phyloP scores from a whole-genome alignment of 305 asterid species.

The Fraxinus angustifolia region DNA sequence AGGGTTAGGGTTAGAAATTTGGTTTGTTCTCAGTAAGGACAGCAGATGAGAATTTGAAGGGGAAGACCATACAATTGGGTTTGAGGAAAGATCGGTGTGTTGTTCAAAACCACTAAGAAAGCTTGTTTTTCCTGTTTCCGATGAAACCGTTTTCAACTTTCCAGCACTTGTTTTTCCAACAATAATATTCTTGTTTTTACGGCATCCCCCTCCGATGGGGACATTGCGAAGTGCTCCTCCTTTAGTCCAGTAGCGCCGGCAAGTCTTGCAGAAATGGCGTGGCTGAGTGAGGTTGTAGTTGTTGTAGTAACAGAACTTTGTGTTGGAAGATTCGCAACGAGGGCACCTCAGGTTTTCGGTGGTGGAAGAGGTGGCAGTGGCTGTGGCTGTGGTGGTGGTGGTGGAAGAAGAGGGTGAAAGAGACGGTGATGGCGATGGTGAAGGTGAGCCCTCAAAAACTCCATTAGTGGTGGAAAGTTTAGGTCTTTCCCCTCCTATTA shows the following conservation, averaged over 20 bases:
- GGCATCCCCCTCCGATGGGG: slow-evolving; percentile 88
- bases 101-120: slow-evolving; percentile 39
- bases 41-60: slow-evolving; percentile 49
- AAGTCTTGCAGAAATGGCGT: slow-evolving; percentile 87
- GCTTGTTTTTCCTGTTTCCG: slow-evolving; percentile 36
- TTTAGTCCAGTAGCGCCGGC: slow-evolving; percentile 91
- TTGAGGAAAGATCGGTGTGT: slow-evolving; percentile 21
- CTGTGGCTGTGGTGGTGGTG: background rate
- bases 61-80: slow-evolving; percentile 48
- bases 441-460: slow-evolving; percentile 21
- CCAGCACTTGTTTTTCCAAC: slow-evolving; percentile 30
- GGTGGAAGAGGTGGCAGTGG: slow-evolving; percentile 26
- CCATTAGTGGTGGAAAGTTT: slow-evolving; percentile 29
- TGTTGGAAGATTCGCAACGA: slow-evolving; percentile 76
- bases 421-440: slow-evolving; percentile 19
- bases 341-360: slow-evolving; percentile 66
- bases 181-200: slow-evolving; percentile 53
- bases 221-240: slow-evolving; percentile 85
- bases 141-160: slow-evolving; percentile 33
- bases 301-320: slow-evolving; percentile 84
- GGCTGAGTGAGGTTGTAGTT: slow-evolving; percentile 91
- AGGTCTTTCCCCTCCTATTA: slow-evolving; percentile 43
- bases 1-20: slow-evolving; percentile 38
- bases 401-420: slow-evolving; percentile 33
- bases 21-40: slow-evolving; percentile 46